Base-by-base conservation (phyloP, 2,329 filamentous ascomycete genomes). In the Microdochium nivale region DNA sequence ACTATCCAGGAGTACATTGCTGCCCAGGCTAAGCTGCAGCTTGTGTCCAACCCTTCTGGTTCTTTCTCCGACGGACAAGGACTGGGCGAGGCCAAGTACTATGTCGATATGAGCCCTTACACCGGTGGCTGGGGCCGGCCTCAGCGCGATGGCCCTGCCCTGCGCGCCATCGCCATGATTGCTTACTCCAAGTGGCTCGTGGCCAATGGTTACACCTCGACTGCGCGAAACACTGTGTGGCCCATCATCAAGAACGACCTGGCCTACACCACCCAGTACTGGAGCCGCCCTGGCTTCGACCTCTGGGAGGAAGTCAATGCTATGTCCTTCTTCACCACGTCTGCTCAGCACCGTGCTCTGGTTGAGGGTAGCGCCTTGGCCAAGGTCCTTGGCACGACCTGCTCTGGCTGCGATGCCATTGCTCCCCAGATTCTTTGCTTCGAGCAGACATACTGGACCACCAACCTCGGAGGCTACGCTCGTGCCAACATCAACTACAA, bases 241-340 rank as follows among this genome's bases (percentile, higher is more conserved):
- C 88, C 88, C 2, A 73, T 92, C 50, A 79, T 90, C 47, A 74
- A 76, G 48, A 92, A 90, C 58, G 89, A 94, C 60, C 75, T 95
- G 32, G 77, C 76, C 46, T 94, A 92, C 56, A 82, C 89, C 7
- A 77, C 82, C 1, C 80, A 88, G 61, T 88, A 88, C 70, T 88
- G 85, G 77, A 81, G 80, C 62, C 67, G 74, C 56, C 79, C 77
- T 0, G 78, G 79, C 5, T 94, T 83, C 60, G 89, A 95, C 65
- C 76, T 95, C 2, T 94, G 89, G 89, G 89, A 94, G 65, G 89
- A 94, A 65, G 80, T 91, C 14, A 72, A 75, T 24, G 86, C 87
- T 40, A 84, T 80, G 23, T 90, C 87, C 0, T 94, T 91, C 73
- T 95, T 92, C 68, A 94, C 88, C 1, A 70, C 83, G 30, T 80